Evolutionary conservation across 2,329 filamentous ascomycete species (phyloP), one percentile per base, ranked within the genome.

Genomic region (Myriangium duriaei): DNA sequence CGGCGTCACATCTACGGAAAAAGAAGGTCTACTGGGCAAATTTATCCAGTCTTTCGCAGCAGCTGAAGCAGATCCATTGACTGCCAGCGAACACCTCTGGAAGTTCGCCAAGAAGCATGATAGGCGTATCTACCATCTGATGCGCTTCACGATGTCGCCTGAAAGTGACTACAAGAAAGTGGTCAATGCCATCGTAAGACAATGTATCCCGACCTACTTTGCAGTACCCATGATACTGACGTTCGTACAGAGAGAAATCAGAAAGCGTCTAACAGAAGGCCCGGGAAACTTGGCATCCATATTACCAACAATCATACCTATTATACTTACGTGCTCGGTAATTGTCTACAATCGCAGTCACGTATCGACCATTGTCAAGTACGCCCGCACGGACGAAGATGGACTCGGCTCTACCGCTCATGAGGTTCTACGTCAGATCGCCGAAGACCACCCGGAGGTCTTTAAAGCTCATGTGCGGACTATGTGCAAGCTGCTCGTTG

Each of bases 301-400:
- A 32, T 63, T 92, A 3, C 84, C 93, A 24, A 92, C 85, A 0
- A 57, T 98, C 16, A 73, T 79, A 4, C 81, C 86, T 4, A 67
- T 98, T 11, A 65, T 96, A 4, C 94, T 93, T 55, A 77, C 85
- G 30, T 79, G 79, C 39, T 81, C 84, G 21, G 78, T 84, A 41
- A 70, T 98, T 45, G 73, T 94, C 47, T 95, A 92, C 64, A 98
- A 95, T 62, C 79, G 83, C 52, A 96, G 88, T 55, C 87, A 98
- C 55, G 77, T 98, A 12, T 77, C 87, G 3, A 78, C 84, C 0
- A 88, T 96, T 45, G 83, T 96, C 65, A 79, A 86, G 41, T 82
- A 80, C 51, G 86, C 87, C 9, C 79, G 85, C 51, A 87, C 76
- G 7, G 81, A 95, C 52, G 80, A 87, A 51, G 30, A 29, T 18